These are phyloP conservation scores for Peronospora farinosa DNA, from an alignment of 352 stramenopile species.

Conservation along the genomic window DNA sequence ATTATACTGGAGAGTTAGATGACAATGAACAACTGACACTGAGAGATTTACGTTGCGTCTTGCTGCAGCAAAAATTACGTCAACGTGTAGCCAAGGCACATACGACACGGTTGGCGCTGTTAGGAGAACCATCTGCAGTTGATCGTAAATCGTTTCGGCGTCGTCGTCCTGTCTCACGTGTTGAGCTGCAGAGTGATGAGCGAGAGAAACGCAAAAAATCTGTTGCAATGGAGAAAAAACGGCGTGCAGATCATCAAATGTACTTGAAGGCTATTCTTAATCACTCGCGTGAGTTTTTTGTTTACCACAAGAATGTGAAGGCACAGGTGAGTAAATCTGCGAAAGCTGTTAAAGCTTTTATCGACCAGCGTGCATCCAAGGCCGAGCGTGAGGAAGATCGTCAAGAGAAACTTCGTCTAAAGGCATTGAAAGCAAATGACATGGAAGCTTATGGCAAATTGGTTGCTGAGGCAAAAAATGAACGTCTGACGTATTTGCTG, in stretches of 20 bases:
- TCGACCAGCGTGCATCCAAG: slow-evolving; percentile 72
- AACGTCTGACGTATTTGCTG: slow-evolving; percentile 94
- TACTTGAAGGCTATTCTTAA: slow-evolving; percentile 80
- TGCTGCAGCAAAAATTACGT: slow-evolving; percentile 69
- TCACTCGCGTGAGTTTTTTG: slow-evolving; percentile 80
- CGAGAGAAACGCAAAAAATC: slow-evolving; percentile 78
- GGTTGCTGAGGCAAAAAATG: slow-evolving; percentile 96
- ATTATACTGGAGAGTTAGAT: slow-evolving; percentile 28
- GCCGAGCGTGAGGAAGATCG: slow-evolving; percentile 82
- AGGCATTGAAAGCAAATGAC: slow-evolving; percentile 92
- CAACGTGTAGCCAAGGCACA: slow-evolving; percentile 57
- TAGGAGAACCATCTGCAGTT: slow-evolving; percentile 56
- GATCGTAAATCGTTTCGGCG: slow-evolving; percentile 76
- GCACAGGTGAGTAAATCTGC: slow-evolving; percentile 59
- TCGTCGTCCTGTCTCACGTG: slow-evolving; percentile 47
- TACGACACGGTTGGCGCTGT: slow-evolving; percentile 50
- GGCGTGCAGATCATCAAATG: slow-evolving; percentile 62
- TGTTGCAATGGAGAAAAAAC: slow-evolving; percentile 78
- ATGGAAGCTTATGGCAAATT: slow-evolving; percentile 97
- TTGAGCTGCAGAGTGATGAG: slow-evolving; percentile 65
- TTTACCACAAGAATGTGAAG: slow-evolving; percentile 85
- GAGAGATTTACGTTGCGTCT: slow-evolving; percentile 54
- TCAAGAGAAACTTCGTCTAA: slow-evolving; percentile 83
- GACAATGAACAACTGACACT: slow-evolving; percentile 44
- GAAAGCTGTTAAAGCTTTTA: slow-evolving; percentile 63